Evolutionary conservation across 2,329 filamentous ascomycete genomes (phyloP).

Genomic region (Elsinoe perseae): DNA sequence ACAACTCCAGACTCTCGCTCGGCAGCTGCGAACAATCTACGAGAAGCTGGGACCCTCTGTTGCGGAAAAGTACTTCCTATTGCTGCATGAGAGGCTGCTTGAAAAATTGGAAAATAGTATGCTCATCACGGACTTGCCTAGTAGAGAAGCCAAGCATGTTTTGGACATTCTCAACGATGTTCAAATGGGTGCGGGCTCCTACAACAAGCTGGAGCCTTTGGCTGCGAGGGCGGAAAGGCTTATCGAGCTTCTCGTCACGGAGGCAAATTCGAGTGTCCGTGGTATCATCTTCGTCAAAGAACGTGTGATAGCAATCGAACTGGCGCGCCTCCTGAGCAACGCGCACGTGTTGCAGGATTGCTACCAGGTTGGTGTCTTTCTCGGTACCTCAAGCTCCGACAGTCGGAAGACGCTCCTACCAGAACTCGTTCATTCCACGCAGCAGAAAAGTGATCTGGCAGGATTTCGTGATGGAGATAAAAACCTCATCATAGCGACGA

Average conservation of each 20-base stretch:
- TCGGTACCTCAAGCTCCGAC: conserved; percentile 42
- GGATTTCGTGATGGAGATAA: conserved; percentile 47
- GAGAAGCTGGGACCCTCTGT: not conserved
- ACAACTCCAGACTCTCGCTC: not conserved
- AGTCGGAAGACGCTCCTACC: conserved; percentile 42
- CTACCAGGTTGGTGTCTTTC: conserved; percentile 42
- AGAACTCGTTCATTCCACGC: conserved; percentile 41
- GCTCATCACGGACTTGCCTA: not conserved
- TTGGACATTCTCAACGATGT: not conserved
- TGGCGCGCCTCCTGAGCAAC: conserved; percentile 33
- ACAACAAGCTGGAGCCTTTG: not conserved
- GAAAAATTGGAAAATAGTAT: not conserved
- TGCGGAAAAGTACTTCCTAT: not conserved
- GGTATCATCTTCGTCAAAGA: conserved; percentile 43
- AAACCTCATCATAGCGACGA: conserved; percentile 52
- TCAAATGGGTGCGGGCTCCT: not conserved
- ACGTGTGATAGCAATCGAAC: conserved; percentile 36
- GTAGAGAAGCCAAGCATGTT: not conserved
- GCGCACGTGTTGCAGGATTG: conserved; percentile 20
- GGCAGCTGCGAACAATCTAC: not conserved
- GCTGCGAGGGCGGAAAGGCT: conserved; percentile 25
- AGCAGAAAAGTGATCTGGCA: conserved; percentile 45
- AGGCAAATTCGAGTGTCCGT: conserved; percentile 30
- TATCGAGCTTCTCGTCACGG: conserved; percentile 29
- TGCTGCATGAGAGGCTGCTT: not conserved